Percentiles rank a stretch among this genome's conserved stretches.
These are phyloP conservation scores for Przewalskia tangutica DNA, from an alignment of 257 asterid genomes.

Conservation along the genomic window DNA sequence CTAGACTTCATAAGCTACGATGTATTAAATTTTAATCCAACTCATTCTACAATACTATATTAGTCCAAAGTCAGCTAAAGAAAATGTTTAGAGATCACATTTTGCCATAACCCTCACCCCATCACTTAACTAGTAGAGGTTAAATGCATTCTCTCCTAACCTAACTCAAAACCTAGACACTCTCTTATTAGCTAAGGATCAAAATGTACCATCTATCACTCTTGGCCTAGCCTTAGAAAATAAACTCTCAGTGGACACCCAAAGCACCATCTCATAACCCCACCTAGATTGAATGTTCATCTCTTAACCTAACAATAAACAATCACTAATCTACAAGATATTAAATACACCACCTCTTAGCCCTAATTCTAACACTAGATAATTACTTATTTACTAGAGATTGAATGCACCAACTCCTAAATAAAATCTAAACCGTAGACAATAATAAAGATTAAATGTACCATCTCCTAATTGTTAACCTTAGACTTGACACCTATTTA, in stretches of 20 bases:
- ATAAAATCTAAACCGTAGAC: neutral
- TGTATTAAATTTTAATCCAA: neutral
- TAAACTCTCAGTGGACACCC: too few relatives aligned
- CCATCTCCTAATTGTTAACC: neutral
- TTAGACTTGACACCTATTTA: neutral
- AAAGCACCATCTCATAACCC: too few relatives aligned
- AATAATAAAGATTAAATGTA: neutral
- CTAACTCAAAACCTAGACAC: neutral
- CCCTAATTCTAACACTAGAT: too few relatives aligned
- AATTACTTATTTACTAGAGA: too few relatives aligned
- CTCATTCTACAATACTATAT: neutral
- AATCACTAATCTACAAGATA: too few relatives aligned
- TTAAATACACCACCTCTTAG: too few relatives aligned
- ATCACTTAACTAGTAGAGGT: neutral
- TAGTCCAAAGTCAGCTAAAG: neutral
- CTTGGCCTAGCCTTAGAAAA: too few relatives aligned
- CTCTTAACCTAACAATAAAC: too few relatives aligned
- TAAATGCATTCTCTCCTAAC: neutral
- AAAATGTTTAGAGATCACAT: neutral
- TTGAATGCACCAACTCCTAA: neutral
- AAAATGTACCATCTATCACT: neutral
- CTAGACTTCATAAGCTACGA: neutral
- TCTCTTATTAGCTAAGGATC: neutral
- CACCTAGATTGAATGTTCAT: too few relatives aligned
- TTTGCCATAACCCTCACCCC: neutral